Base-by-base conservation (phyloP, 2,329 filamentous ascomycete genomes). In the Cryphonectria radicalis region DNA sequence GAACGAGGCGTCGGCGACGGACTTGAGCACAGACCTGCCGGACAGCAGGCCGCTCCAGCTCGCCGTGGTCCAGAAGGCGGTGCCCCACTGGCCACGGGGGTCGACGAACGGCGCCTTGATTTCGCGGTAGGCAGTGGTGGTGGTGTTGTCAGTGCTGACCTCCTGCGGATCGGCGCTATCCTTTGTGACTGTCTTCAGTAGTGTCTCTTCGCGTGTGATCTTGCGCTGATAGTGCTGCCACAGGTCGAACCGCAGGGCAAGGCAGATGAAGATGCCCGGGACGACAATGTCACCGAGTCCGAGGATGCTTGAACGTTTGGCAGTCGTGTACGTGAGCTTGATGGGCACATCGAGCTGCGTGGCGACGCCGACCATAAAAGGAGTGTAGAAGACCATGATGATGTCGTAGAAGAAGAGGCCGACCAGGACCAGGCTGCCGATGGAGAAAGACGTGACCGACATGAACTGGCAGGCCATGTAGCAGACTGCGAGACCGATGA, bases 391-490 rank as follows among this genome's bases (percentile, higher is more conserved):
- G 7, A 96, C 93, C 86, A 95, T 94, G 80, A 96, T 90, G 65
- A 99, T 95, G 79, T 99, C 95, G 78, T 99, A 99, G 77, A 97
- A 89, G 83, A 98, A 98, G 0, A 98, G 85, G 0, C 92, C 93
- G 13, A 85, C 83, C 1, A 98, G 85, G 13, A 98, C 90, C 60
- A 95, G 81, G 8, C 91, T 92, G 0, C 94, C 94, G 0, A 93
- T 97, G 69, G 88, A 83, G 78, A 98, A 97, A 0, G 93, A 95
- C 0, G 94, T 97, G 0, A 95, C 94, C 0, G 94, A 97, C 84
- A 98, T 89, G 68, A 97, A 83, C 76, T 95, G 89, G 69, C 98
- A 86, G 4, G 93, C 90, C 10, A 89, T 88, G 77, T 98, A 98
- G 75, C 92, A 95, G 82, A 97, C 94, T 7, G 92, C 92, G 75